Conservation (phyloP, 768 basidiomycete species). For the Lactarius hengduanensis region DNA sequence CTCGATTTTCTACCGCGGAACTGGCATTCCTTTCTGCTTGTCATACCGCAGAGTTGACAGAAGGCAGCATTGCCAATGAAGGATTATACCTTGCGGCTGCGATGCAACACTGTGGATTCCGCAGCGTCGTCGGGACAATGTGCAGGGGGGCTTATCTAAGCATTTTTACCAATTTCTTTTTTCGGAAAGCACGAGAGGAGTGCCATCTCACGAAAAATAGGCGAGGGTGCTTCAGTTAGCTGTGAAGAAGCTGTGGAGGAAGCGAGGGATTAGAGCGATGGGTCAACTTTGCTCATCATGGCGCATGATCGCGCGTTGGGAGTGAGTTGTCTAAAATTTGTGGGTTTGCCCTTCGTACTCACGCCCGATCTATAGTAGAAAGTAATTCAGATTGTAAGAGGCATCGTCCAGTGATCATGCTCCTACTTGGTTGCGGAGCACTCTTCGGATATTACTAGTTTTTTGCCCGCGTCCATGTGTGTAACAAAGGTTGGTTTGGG, state of each 20-base stretch:
- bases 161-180: neutral
- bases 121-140: conserved; percentile 17
- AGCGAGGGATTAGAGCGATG: conserved; percentile 1
- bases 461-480: neutral
- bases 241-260: conserved; percentile 1
- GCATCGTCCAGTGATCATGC: neutral
- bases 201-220: neutral
- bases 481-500: neutral
- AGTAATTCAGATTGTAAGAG: neutral
- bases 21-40: conserved; percentile 21
- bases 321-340: no score
- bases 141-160: conserved; percentile 9
- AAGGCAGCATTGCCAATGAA: conserved; percentile 11
- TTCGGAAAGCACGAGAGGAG: neutral
- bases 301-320: neutral
- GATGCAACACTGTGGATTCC: conserved; percentile 20
- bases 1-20: neutral
- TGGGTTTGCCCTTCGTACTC: neutral
- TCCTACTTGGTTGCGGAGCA: neutral
- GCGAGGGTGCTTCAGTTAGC: conserved; percentile 7
- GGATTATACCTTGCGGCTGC: conserved; percentile 19
- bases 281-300: conserved; percentile 14
- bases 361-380: neutral
- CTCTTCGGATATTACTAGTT: neutral
- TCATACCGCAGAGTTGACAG: conserved; percentile 14